Base-by-base conservation (phyloP, 2,329 filamentous ascomycete species). In the Talaromyces sp. region DNA sequence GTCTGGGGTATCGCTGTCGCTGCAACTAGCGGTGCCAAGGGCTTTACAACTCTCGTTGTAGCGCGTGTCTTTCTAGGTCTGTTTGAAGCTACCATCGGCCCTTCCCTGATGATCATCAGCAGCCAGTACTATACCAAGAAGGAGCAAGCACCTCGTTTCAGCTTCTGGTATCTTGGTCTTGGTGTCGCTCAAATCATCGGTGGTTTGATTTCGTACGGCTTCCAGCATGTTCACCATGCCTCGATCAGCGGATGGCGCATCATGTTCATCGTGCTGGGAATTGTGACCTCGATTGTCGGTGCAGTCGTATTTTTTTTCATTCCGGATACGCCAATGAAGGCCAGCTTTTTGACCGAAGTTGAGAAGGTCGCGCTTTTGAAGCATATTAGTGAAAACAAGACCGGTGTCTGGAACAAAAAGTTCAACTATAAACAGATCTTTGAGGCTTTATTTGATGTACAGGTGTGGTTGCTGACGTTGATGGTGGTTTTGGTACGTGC, bases 141-240 rank as follows among this genome's bases (percentile, higher is more conserved):
- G 1, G 86, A 89, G 72, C 84, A 85, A 70, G 83, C 85, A 3
- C 83, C 85, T 8, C 81, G 86, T 9, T 86, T 87, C 72, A 84
- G 82, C 19, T 80, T 88, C 70, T 88, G 86, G 86, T 88, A 87
- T 71, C 79, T 82, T 39, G 86, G 86, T 9, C 78, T 88, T 13
- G 86, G 87, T 1, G 74, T 86, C 3, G 85, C 85, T 6, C 86
- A 88, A 74, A 66, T 66, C 9, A 41, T 64, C 13, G 65, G 65
- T n/a, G 65, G 65, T 56, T 19, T 66, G 31, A 73, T 84, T 24
- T 82, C 80, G 6, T 88, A 82, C 67, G 85, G 76, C 49, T 87
- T 86, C 72, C 85, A 87, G 71, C 75, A 80, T 69, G 79, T 85
- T n/a, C 27, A 24, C 3, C 63, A 71, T 49, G 70, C 74, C 10